Evolutionary conservation across 139 green algal species (phyloP).

Genomic region (Monoraphidium neglectum): DNA sequence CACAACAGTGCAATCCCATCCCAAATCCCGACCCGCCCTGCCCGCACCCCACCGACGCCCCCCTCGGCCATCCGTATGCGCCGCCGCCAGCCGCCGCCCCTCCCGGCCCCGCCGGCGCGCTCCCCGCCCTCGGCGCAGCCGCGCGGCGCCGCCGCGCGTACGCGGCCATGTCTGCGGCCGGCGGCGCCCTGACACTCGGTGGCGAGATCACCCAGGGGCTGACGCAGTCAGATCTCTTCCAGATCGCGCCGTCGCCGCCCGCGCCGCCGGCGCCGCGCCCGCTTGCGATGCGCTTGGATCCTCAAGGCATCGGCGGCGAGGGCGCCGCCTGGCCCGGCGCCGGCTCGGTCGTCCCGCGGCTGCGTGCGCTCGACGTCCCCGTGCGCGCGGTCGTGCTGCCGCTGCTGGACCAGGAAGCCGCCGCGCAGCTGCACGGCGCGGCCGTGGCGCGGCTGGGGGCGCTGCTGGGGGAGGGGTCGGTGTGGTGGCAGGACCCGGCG

Average conservation of each 20-base stretch:
- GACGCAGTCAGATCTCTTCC: constrained; percentile 44
- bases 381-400: constrained; percentile 65
- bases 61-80: too few relatives aligned
- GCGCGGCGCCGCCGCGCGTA: too few relatives aligned
- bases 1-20: too few relatives aligned
- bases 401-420: constrained; percentile 33
- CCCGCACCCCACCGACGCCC: too few relatives aligned
- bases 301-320: neutral
- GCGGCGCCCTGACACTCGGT: neutral
- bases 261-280: neutral
- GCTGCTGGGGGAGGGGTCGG: constrained; percentile 26
- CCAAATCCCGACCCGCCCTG: too few relatives aligned
- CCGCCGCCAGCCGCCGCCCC: too few relatives aligned
- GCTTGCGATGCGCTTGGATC: neutral
- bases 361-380: constrained; percentile 31
- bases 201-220: constrained; percentile 49
- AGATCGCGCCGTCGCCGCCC: neutral
- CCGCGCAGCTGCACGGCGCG: constrained; percentile 18
- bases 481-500: constrained; percentile 65
- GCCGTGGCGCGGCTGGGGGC: constrained; percentile 43
- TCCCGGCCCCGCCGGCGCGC: too few relatives aligned
- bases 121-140: too few relatives aligned
- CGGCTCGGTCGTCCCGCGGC: constrained; percentile 5
- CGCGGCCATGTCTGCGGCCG: too few relatives aligned
- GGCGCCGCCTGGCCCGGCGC: neutral